Percentiles rank a stretch among this genome's conserved stretches.
Conservation (phyloP, 2,329 filamentous ascomycete genomes). For the Colletotrichum gigasporum region DNA sequence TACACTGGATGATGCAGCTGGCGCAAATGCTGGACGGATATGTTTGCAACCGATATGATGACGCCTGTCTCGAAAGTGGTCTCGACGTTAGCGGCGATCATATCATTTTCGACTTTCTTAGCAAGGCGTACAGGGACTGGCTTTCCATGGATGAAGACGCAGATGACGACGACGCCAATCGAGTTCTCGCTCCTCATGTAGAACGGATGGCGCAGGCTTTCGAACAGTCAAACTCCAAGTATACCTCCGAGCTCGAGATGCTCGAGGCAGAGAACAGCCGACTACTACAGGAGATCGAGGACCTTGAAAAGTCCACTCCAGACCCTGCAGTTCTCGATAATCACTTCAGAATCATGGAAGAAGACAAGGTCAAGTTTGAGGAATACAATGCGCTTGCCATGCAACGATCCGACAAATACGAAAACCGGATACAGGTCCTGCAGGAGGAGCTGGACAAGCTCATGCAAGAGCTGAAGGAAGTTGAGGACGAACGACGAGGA, state of each 20-base stretch:
- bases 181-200: slow-evolving; percentile 83
- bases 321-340: slow-evolving; percentile 86
- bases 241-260: slow-evolving; percentile 83
- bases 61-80: slow-evolving; percentile 87
- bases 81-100: slow-evolving; percentile 89
- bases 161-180: slow-evolving; percentile 83
- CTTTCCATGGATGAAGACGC: slow-evolving; percentile 91
- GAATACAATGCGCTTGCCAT: slow-evolving; percentile 89
- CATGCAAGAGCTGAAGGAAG: slow-evolving; percentile 76
- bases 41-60: slow-evolving; percentile 80
- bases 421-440: slow-evolving; percentile 81
- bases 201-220: slow-evolving; percentile 90
- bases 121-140: slow-evolving; percentile 92
- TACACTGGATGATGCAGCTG: slow-evolving; percentile 99
- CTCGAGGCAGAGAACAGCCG: slow-evolving; percentile 87
- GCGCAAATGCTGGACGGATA: slow-evolving; percentile 94
- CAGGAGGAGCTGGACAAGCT: slow-evolving; percentile 87
- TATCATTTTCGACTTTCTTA: slow-evolving; percentile 94
- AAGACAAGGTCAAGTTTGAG: slow-evolving; percentile 94
- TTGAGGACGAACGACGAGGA: slow-evolving; percentile 81
- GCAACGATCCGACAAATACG: slow-evolving; percentile 89
- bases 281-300: slow-evolving; percentile 86
- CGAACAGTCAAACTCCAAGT: slow-evolving; percentile 83
- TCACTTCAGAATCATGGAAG: slow-evolving; percentile 91
- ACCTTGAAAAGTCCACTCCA: slow-evolving; percentile 86